A percentile compares a stretch with the other conserved stretches of the same genome.
Evolutionary conservation across 2,329 filamentous ascomycete genomes (phyloP).

Genomic region (Fusarium tjaetaba): DNA sequence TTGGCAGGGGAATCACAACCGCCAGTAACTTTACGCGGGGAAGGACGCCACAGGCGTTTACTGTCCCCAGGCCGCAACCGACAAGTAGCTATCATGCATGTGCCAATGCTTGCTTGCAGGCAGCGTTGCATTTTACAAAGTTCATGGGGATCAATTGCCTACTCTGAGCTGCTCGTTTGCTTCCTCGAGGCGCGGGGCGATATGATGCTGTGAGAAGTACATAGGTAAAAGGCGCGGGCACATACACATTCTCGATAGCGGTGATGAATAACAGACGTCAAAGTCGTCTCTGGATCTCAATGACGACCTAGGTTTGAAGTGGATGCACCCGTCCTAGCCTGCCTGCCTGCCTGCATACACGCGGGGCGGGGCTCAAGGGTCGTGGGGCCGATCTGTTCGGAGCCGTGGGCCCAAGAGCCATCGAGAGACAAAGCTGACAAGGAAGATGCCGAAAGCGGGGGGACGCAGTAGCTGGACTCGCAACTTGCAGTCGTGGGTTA

Average conservation of each 20-base stretch:
- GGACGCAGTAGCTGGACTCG: not conserved
- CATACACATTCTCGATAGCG: not conserved
- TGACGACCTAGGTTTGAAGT: constrained; percentile 28
- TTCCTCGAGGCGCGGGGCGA: not conserved
- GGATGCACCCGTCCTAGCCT: constrained; percentile 10
- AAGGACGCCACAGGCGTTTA: constrained; percentile 26
- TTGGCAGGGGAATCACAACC: constrained; percentile 36
- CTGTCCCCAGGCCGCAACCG: constrained; percentile 4
- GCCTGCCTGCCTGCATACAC: not conserved
- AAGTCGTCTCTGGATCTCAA: constrained; percentile 19
- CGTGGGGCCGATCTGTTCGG: constrained; percentile 32
- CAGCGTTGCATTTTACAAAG: constrained; percentile 21
- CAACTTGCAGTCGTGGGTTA: not conserved
- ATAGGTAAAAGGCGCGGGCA: not conserved
- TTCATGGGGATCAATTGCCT: constrained; percentile 1
- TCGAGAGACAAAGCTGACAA: constrained; percentile 2
- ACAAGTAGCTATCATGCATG: constrained; percentile 12
- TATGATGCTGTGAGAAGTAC: not conserved
- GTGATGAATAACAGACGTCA: constrained; percentile 15
- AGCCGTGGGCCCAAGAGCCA: not conserved
- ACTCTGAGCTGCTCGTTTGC: not conserved
- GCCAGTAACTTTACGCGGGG: constrained; percentile 25
- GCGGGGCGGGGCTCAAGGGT: constrained; percentile 28
- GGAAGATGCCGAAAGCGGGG: constrained; percentile 36
- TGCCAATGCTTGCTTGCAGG: constrained; percentile 14